Conservation (phyloP, 2,329 filamentous ascomycete species). For the Colletotrichum eremochloae region DNA sequence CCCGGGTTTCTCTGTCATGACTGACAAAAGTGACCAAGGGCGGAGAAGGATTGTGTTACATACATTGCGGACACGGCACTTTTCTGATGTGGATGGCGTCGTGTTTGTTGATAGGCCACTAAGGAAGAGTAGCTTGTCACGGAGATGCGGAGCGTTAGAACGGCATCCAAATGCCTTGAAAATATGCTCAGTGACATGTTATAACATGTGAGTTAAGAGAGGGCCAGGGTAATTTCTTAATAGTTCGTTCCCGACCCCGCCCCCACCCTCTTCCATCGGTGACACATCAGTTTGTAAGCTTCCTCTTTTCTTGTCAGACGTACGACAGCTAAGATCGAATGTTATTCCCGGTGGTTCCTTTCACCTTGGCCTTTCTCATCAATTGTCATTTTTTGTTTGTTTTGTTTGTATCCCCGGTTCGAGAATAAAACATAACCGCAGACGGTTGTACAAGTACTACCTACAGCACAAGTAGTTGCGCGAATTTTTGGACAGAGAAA, state of each 20-base stretch:
- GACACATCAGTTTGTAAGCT: neutral
- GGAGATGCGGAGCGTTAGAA: neutral
- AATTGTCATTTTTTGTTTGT: no score
- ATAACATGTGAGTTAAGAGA: neutral
- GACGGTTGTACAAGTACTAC: no score
- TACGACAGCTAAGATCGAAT: no score
- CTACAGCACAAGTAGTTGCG: no score
- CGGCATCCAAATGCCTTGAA: neutral
- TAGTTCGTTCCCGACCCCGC: neutral
- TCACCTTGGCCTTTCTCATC: no score
- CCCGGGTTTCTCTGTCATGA: conserved; percentile 14
- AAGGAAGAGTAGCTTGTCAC: neutral
- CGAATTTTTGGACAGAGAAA: no score
- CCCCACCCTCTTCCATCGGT: neutral
- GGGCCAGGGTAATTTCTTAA: neutral
- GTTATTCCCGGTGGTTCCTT: no score
- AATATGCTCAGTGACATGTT: neutral
- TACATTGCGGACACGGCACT: neutral
- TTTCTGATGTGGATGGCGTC: neutral
- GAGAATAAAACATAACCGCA: no score
- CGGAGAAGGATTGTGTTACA: neutral
- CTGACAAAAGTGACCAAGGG: neutral
- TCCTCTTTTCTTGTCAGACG: no score
- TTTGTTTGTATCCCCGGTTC: no score
- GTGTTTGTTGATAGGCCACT: neutral